phyloP scores from a whole-genome alignment of 2,329 filamentous ascomycete species.

The Alternaria conjuncta region DNA sequence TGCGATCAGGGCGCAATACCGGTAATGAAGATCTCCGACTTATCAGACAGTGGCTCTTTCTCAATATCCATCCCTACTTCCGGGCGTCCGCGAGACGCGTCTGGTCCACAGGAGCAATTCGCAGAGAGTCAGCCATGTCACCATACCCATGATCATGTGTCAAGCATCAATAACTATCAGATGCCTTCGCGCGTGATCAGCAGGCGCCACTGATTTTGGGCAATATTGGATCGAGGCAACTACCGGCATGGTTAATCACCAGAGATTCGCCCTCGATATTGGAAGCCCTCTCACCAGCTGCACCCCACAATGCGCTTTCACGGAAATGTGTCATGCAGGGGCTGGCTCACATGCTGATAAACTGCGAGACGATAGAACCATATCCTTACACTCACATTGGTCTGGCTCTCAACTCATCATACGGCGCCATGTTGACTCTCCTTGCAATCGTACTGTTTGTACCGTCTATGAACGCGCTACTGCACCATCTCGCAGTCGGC shows the following conservation, averaged over 20 bases:
- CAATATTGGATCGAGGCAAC: neutral
- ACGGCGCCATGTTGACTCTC: conserved; percentile 10
- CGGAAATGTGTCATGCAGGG: neutral
- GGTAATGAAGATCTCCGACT: neutral
- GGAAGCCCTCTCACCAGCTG: conserved; percentile 10
- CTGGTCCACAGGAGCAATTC: neutral
- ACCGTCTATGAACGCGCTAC: conserved; percentile 6
- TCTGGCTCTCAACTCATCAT: neutral
- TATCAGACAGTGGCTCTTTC: neutral
- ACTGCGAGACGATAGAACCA: neutral
- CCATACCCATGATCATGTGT: neutral
- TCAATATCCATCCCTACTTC: neutral
- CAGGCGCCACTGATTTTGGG: neutral
- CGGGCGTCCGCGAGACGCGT: neutral
- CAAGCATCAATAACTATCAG: neutral
- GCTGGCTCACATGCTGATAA: neutral
- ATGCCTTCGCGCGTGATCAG: neutral
- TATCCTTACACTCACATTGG: neutral
- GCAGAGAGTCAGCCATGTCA: neutral
- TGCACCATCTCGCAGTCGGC: conserved; percentile 30
- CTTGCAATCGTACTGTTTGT: conserved; percentile 11
- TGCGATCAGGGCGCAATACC: neutral
- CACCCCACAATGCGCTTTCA: conserved; percentile 21
- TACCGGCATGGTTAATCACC: conserved; percentile 5
- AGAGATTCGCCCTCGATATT: conserved; percentile 15